Conservation (phyloP, 2,329 filamentous ascomycete genomes). For the Alternaria infectoria region DNA sequence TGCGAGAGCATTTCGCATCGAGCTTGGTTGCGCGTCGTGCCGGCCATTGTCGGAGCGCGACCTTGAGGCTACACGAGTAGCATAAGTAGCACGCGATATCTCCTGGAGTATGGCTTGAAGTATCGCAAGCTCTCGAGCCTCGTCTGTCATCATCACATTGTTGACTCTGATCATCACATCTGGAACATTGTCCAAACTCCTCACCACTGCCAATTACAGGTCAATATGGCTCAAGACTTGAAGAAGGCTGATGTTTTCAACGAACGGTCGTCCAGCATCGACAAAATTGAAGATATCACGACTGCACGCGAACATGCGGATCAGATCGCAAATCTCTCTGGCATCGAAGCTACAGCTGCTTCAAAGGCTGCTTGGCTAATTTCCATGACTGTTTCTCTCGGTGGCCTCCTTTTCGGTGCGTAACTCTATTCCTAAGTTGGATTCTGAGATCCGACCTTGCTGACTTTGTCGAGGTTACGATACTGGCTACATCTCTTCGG, state of each 20-base stretch:
- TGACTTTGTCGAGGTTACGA: conserved; percentile 36
- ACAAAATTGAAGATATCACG: conserved; percentile 32
- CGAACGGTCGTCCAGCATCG: conserved; percentile 16
- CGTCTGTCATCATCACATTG: neutral
- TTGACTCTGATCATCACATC: neutral
- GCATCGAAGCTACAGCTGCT: conserved; percentile 34
- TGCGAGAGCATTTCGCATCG: neutral
- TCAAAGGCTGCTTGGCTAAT: conserved; percentile 39
- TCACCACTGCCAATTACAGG: neutral
- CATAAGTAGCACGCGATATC: neutral
- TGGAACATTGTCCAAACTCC: neutral
- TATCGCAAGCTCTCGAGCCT: neutral
- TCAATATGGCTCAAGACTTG: neutral
- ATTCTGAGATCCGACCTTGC: neutral
- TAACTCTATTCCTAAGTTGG: neutral
- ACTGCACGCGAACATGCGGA: conserved; percentile 20
- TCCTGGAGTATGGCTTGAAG: neutral
- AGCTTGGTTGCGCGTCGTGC: neutral
- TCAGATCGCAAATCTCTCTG: conserved; percentile 30
- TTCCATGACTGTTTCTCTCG: conserved; percentile 35
- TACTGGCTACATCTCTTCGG: conserved; percentile 48
- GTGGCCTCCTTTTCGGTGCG: conserved; percentile 37
- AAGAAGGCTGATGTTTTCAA: conserved; percentile 13
- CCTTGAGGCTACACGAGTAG: neutral
- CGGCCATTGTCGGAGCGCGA: neutral